phyloP scores from a whole-genome alignment of 169 alveolate species.

The Eimeria zaria region DNA sequence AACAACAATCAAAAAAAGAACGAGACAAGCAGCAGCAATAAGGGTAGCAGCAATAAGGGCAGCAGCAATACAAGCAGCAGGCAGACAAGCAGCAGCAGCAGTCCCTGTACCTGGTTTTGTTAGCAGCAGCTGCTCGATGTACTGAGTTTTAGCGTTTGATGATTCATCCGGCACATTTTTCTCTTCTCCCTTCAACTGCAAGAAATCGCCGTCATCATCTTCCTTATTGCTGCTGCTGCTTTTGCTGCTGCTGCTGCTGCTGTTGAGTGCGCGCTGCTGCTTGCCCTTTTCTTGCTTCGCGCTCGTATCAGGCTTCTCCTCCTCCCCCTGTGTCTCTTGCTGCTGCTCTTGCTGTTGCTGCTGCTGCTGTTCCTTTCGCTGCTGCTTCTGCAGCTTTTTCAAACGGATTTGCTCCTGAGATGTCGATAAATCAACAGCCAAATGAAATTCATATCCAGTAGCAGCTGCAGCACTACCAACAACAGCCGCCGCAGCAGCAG shows the following conservation, averaged over 20 bases:
- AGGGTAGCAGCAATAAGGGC: too few relatives aligned
- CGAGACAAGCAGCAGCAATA: not conserved
- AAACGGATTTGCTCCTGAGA: constrained; percentile 46
- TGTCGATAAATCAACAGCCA: not conserved
- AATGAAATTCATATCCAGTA: not conserved
- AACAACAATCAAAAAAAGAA: too few relatives aligned
- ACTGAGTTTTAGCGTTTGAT: not conserved
- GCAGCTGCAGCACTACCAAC: not conserved
- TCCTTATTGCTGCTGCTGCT: not conserved
- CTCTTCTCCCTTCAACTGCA: constrained; percentile 20
- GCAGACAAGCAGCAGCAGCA: not conserved
- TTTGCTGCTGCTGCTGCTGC: constrained; percentile 27
- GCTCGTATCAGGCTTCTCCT: not conserved
- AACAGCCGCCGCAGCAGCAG: too few relatives aligned
- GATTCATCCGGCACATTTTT: not conserved
- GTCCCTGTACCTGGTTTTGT: constrained; percentile 52
- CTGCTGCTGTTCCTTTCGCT: constrained; percentile 26
- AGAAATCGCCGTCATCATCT: constrained; percentile 21
- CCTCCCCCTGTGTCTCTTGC: not conserved
- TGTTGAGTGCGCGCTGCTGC: not conserved
- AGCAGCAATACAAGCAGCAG: too few relatives aligned
- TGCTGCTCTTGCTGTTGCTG: constrained; percentile 42
- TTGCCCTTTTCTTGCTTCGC: not conserved
- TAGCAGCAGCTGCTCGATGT: constrained; percentile 65
- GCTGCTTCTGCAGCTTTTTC: constrained; percentile 46